Evolutionary conservation across 192 early-diverging fungal genomes (phyloP).

Genomic region (Lobulomyces angularis): DNA sequence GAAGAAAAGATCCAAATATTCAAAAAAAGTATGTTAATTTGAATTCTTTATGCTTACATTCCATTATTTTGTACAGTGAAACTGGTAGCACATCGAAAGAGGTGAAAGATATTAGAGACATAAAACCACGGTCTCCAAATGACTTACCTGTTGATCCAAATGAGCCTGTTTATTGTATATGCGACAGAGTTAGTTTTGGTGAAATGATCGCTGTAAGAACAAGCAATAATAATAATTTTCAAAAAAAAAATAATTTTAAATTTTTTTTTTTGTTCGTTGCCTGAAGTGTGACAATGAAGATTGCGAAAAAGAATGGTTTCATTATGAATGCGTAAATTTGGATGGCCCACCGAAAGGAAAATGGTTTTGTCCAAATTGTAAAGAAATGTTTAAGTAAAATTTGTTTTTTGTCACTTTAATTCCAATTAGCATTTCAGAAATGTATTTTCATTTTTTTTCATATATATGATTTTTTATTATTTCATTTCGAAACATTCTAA

Average conservation of each 20-base stretch:
- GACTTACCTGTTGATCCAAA: conserved; percentile 87
- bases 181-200: conserved; percentile 86
- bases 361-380: conserved; percentile 89
- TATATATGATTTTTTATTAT: no score
- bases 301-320: conserved; percentile 98
- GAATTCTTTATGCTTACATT: not conserved
- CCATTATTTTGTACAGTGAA: conserved; percentile 1
- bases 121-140: conserved; percentile 18
- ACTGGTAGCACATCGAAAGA: conserved; percentile 2
- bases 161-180: conserved; percentile 94
- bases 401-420: no score
- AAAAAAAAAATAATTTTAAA: no score
- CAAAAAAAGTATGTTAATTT: conserved; percentile 7
- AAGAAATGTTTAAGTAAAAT: no score
- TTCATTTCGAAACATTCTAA: no score
- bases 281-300: conserved; percentile 62
- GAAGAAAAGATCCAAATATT: conserved; percentile 7
- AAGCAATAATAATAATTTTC: no score
- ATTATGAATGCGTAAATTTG: conserved; percentile 83
- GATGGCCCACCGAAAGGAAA: conserved; percentile 77
- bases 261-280: conserved; percentile 5
- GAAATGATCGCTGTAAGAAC: conserved; percentile 97
- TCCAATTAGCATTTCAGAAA: no score
- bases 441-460: no score
- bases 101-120: conserved; percentile 4